Evolutionary conservation across 345 rosid species (phyloP).

Genomic region (Firmiana major): DNA sequence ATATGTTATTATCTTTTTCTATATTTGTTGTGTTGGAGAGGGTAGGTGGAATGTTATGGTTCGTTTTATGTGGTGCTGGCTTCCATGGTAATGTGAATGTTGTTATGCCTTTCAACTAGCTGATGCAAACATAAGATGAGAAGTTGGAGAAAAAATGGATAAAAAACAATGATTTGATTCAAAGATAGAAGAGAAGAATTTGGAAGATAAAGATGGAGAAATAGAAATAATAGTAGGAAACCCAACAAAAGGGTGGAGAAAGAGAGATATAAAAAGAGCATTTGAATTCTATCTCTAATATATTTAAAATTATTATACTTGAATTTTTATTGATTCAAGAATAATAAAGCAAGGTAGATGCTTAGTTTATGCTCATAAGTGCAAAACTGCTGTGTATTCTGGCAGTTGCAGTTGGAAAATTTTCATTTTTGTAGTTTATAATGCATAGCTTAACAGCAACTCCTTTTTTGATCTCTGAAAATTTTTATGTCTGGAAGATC

Average conservation of each 20-base stretch:
- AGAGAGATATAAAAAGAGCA: not conserved
- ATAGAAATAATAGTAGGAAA: conserved; percentile 1
- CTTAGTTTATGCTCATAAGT: not conserved
- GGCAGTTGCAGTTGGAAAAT: not conserved
- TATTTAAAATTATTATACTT: not conserved
- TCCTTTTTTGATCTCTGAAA: no score
- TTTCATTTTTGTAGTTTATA: not conserved
- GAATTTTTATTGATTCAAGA: not conserved
- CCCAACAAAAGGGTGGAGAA: not conserved
- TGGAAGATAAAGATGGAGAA: not conserved
- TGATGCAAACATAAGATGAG: not conserved
- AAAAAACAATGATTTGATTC: not conserved
- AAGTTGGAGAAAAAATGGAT: not conserved
- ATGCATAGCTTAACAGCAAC: not conserved
- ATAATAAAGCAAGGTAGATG: not conserved
- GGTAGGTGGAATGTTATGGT: not conserved
- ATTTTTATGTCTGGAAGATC: no score
- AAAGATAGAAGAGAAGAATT: not conserved
- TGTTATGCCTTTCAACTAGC: not conserved
- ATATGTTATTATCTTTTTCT: not conserved
- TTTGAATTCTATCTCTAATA: not conserved
- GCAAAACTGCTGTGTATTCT: not conserved
- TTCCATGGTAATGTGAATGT: not conserved
- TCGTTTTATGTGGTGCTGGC: not conserved
- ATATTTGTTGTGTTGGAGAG: not conserved